Evolutionary conservation across 2,329 filamentous ascomycete genomes (phyloP).

Genomic region (Phaeosphaeriaceae sp.): DNA sequence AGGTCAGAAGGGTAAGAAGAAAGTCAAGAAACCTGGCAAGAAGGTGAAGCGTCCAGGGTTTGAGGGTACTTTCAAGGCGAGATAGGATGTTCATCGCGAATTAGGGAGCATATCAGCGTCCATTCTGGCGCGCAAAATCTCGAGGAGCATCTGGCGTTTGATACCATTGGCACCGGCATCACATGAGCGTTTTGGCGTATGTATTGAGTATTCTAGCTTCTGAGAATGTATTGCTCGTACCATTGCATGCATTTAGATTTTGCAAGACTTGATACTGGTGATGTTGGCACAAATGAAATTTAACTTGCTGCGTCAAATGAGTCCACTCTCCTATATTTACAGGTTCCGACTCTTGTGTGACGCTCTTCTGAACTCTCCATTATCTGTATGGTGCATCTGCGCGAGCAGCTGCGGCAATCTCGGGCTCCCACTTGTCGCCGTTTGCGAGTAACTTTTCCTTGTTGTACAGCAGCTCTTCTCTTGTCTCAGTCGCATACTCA

Average conservation of each 20-base stretch:
- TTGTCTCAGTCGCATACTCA: conserved; percentile 77
- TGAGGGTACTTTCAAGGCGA: conserved; percentile 70
- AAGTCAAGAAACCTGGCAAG: conserved; percentile 60
- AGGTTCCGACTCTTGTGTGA: conserved; percentile 10
- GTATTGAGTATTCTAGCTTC: conserved; percentile 32
- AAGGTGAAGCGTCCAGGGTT: conserved; percentile 64
- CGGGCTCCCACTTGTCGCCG: conserved; percentile 83
- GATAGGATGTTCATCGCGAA: conserved; percentile 15
- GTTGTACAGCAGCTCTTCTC: conserved; percentile 97
- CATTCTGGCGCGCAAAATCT: conserved; percentile 19
- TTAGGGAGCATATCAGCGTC: background rate
- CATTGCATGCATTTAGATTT: background rate
- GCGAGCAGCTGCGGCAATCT: conserved; percentile 88
- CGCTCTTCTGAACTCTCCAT: conserved; percentile 17
- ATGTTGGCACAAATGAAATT: conserved; percentile 30
- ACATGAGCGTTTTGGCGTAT: conserved; percentile 33
- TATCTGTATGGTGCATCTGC: conserved; percentile 81
- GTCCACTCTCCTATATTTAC: conserved; percentile 41
- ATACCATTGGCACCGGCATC: conserved; percentile 36
- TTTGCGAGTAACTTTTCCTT: conserved; percentile 93
- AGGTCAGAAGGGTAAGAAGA: conserved; percentile 72
- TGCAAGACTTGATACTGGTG: background rate
- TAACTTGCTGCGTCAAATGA: conserved; percentile 23
- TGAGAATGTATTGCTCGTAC: background rate
- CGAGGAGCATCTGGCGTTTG: conserved; percentile 36